These are phyloP conservation scores for Cystobasidiaceae sp. DNA, from an alignment of 1,284 basidiomycete species.

Conservation along the genomic window DNA sequence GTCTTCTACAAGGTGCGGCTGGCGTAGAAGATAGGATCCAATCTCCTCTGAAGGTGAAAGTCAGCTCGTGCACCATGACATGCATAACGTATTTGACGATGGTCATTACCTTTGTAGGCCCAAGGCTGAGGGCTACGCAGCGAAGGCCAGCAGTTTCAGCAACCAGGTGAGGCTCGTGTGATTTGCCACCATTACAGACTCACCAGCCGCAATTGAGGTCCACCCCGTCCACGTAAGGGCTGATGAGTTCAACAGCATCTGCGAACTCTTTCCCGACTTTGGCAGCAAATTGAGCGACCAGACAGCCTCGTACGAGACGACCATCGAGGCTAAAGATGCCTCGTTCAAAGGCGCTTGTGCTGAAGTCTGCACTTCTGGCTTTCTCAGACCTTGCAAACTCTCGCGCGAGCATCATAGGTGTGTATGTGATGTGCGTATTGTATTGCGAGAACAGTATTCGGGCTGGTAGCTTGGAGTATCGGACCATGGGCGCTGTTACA, in stretches of 20 bases:
- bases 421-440: conserved; percentile 57
- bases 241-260: conserved; percentile 56
- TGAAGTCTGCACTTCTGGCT: conserved; percentile 55
- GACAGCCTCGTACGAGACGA: conserved; percentile 50
- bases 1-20: conserved; percentile 56
- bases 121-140: conserved; percentile 42
- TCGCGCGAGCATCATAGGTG: conserved; percentile 57
- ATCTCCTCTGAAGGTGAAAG: conserved; percentile 50
- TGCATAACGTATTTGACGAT: not conserved
- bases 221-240: conserved; percentile 54
- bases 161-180: not conserved
- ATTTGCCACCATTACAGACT: not conserved
- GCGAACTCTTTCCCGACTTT: conserved; percentile 53
- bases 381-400: conserved; percentile 56
- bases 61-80: not conserved
- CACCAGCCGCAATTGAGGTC: conserved; percentile 55
- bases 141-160: not conserved
- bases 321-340: conserved; percentile 49
- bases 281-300: conserved; percentile 57
- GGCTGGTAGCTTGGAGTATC: conserved; percentile 58
- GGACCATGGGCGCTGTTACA: conserved; percentile 28
- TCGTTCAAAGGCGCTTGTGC: conserved; percentile 52
- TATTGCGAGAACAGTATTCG: conserved; percentile 55
- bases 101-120: conserved; percentile 38
- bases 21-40: conserved; percentile 56